Percentiles rank a stretch among this genome's conserved stretches.
These are phyloP conservation scores for Funneliformis geosporum DNA, from an alignment of 192 early-diverging fungal species.

Conservation along the genomic window DNA sequence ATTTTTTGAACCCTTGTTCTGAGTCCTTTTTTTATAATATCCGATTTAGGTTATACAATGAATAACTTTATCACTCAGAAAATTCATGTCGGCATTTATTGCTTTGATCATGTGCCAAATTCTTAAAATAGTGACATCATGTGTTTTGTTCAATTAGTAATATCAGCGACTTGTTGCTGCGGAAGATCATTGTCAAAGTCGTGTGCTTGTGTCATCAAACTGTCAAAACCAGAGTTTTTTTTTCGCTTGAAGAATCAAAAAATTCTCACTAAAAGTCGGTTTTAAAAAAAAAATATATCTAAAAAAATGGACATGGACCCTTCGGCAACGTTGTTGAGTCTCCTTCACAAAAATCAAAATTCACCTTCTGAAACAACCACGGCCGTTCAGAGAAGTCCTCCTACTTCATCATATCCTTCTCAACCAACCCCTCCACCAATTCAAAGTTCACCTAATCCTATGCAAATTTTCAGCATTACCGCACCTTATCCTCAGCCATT, in stretches of 20 bases:
- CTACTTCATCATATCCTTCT: conserved; percentile 2
- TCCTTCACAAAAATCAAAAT: conserved; percentile 24
- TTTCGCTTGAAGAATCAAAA: background rate
- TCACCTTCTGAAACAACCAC: conserved; percentile 4
- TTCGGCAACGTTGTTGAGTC: conserved; percentile 29
- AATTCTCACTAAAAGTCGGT: background rate
- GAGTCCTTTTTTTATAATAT: no score
- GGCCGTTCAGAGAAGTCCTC: conserved; percentile 9
- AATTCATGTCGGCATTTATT: no score
- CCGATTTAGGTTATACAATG: no score
- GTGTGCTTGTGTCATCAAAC: background rate
- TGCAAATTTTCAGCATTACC: background rate
- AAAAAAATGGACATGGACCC: conserved; percentile 26
- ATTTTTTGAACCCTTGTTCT: no score
- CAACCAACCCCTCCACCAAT: conserved; percentile 12
- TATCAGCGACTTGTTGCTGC: background rate
- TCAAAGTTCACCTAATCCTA: background rate
- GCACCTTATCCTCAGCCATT: background rate
- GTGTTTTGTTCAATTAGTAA: no score
- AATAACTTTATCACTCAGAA: no score
- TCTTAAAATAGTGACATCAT: background rate
- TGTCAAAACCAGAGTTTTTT: background rate
- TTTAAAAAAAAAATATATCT: background rate
- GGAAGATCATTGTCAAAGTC: background rate
- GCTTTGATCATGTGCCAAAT: background rate